phyloP scores from a whole-genome alignment of 805 yeast genomes.

The Kodamaea nitidulidarum region DNA sequence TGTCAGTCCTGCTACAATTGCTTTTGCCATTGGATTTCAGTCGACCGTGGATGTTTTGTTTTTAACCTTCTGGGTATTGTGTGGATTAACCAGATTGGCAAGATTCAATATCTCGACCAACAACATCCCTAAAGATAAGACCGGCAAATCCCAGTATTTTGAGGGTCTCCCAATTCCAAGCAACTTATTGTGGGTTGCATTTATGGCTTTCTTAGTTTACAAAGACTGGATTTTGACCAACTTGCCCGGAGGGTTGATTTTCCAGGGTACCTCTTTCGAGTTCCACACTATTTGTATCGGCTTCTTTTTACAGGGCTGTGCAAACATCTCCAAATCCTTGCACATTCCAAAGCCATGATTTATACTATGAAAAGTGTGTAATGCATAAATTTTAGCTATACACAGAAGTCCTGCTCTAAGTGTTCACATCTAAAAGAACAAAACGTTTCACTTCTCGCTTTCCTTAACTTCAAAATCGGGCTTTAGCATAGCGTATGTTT shows the following conservation, averaged over 20 bases:
- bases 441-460: no score
- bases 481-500: constrained; percentile 14
- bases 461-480: constrained; percentile 10
- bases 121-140: constrained; percentile 82
- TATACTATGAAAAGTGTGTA: neutral
- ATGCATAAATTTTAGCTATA: no score
- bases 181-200: constrained; percentile 65
- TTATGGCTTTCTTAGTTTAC: constrained; percentile 67
- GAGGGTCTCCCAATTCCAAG: constrained; percentile 98
- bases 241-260: constrained; percentile 64
- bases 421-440: no score
- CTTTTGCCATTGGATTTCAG: constrained; percentile 86
- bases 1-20: constrained; percentile 92
- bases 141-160: constrained; percentile 86
- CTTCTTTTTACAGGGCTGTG: constrained; percentile 79
- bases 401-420: no score
- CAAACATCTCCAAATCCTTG: constrained; percentile 85
- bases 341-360: constrained; percentile 80
- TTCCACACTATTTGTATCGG: constrained; percentile 66
- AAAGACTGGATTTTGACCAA: constrained; percentile 44
- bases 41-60: constrained; percentile 75
- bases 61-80: constrained; percentile 79
- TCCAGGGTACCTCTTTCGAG: constrained; percentile 56
- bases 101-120: constrained; percentile 93
- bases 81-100: constrained; percentile 92